Conservation (phyloP, 805 yeast genomes). For the Debaryomyces hansenii region DNA sequence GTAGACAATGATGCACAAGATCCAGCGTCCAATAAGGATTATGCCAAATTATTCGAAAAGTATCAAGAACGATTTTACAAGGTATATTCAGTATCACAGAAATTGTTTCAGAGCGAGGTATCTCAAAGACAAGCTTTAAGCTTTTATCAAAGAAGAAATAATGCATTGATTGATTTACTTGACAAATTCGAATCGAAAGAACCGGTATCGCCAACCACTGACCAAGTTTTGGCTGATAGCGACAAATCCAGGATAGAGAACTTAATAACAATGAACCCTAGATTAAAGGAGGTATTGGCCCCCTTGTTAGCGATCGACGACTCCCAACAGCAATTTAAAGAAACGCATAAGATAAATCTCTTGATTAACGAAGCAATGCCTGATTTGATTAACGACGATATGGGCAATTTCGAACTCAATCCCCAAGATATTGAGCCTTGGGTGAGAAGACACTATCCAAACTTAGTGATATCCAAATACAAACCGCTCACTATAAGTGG, state of each 20-base stretch:
- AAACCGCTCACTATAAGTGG: slow-evolving; percentile 28
- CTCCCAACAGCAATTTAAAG: slow-evolving; percentile 11
- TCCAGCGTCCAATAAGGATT: slow-evolving; percentile 12
- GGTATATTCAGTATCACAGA: slow-evolving; percentile 21
- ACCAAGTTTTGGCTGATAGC: background rate
- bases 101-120: slow-evolving; percentile 30
- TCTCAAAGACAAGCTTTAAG: slow-evolving; percentile 34
- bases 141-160: slow-evolving; percentile 36
- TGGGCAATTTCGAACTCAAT: slow-evolving; percentile 32
- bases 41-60: slow-evolving; percentile 24
- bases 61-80: slow-evolving; percentile 25
- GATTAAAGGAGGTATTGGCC: slow-evolving; percentile 13
- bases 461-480: slow-evolving; percentile 34
- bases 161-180: slow-evolving; percentile 34
- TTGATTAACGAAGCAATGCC: slow-evolving; percentile 36
- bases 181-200: slow-evolving; percentile 14
- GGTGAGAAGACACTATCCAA: slow-evolving; percentile 36
- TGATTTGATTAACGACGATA: slow-evolving; percentile 38
- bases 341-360: slow-evolving; percentile 23
- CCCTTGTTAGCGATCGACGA: slow-evolving; percentile 15
- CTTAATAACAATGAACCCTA: slow-evolving; percentile 21
- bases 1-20: background rate
- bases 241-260: slow-evolving; percentile 21
- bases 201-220: background rate
- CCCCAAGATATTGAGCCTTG: slow-evolving; percentile 41